Conservation (phyloP, 1,139 yeast species). For the Taiozyma onychis region DNA sequence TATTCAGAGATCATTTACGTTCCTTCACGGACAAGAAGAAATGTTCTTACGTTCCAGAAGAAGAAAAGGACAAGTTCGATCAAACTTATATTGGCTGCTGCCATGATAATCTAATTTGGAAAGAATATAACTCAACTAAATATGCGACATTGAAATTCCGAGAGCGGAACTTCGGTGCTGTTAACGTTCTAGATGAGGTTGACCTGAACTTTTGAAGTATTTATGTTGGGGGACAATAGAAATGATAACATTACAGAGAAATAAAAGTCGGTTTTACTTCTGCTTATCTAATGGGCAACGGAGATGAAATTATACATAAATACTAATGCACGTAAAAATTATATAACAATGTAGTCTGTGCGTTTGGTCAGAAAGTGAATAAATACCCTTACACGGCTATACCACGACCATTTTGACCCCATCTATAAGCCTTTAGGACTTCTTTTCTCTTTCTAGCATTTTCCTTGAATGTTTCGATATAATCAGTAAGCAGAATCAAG, state of each 20-base stretch:
- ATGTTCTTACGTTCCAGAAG: conserved; percentile 32
- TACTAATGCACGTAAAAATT: background rate
- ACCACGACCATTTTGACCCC: conserved; percentile 23
- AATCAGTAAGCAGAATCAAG: conserved; percentile 20
- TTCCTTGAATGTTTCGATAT: conserved; percentile 16
- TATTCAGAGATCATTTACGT: conserved; percentile 29
- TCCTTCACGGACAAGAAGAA: conserved; percentile 29
- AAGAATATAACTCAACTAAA: conserved; percentile 28
- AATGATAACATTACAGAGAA: background rate
- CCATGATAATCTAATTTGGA: conserved; percentile 31
- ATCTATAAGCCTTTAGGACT: conserved; percentile 22
- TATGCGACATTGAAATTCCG: conserved; percentile 17
- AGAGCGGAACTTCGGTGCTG: conserved; percentile 11
- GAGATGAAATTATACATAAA: background rate
- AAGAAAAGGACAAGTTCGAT: conserved; percentile 28
- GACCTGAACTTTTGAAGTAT: conserved; percentile 8
- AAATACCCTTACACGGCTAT: conserved; percentile 17
- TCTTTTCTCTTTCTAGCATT: conserved; percentile 21
- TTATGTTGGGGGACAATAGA: background rate
- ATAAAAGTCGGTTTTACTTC: too few relatives aligned
- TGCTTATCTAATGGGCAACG: too few relatives aligned
- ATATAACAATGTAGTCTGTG: background rate
- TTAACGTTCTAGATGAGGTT: conserved; percentile 21
- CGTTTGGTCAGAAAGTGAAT: background rate
- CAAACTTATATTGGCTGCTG: conserved; percentile 32